Evolutionary conservation across 768 basidiomycete genomes (phyloP), one percentile per base, ranked within the genome.

Genomic region (Hericium erinaceus): DNA sequence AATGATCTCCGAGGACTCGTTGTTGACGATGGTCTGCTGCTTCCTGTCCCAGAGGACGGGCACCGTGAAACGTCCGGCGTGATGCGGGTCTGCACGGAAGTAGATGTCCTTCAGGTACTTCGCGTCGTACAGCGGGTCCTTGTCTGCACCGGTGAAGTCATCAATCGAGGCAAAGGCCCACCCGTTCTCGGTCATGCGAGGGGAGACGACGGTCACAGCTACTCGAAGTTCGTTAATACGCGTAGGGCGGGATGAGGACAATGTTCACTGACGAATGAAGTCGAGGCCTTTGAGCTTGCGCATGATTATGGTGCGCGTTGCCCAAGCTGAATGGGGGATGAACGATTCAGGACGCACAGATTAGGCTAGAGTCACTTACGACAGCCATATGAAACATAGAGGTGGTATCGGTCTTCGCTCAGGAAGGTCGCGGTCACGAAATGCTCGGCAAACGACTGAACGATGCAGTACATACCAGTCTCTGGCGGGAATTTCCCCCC

Each of bases 11-110:
- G 89, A 84, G 62, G 85, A 87, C 68, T 99, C 95, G 68, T 98
- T 98, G 75, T 93, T 98, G 58, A 99, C 95, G 63, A 98, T 88
- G 41, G 87, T 88, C 48, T 85, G 73, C 46, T 68, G 74, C 69
- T 95, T 90, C 75, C 85, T 95, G 73, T 98, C 97, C 91, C 92
- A 99, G 4, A 99, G 76, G 39, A 92, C 72, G 4, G 94, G 94
- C 10, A 93, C 90, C 1, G 92, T 93, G 75, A 91, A 92, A 39
- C 85, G 78, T 54, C 91, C 92, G 3, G 64, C 63, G 64, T 92
- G 97, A 56, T 84, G 65, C 6, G 85, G 84, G 62, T 91, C 74
- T 0, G 80, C 87, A 62, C 79, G 83, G 65, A 89, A 72, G 68
- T 99, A 99, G 39, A 97, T 75, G 60, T 98, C 95, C 63, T 82